Evolutionary conservation across 2,329 filamentous ascomycete genomes (phyloP).

Genomic region (Penicillium brasilianum): DNA sequence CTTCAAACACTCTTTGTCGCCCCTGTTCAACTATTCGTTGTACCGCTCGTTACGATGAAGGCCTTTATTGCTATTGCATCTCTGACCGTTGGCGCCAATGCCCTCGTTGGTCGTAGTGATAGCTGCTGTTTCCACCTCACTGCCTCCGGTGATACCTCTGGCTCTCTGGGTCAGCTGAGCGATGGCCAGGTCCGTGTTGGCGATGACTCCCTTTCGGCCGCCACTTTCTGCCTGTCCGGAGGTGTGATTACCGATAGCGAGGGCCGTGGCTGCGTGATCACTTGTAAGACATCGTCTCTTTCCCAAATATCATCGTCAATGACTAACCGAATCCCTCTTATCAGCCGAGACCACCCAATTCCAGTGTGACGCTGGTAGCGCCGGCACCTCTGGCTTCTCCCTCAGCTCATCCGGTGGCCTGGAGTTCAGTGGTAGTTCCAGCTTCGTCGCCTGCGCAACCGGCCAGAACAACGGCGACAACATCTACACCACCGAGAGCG

Average conservation of each 20-base stretch:
- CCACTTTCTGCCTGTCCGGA: slow-evolving; percentile 58
- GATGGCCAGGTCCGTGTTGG: slow-evolving; percentile 65
- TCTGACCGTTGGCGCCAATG: slow-evolving; percentile 43
- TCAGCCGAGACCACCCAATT: slow-evolving; percentile 59
- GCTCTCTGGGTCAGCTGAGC: slow-evolving; percentile 51
- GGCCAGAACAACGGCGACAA: slow-evolving; percentile 38
- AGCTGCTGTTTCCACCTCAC: slow-evolving; percentile 57
- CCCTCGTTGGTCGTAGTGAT: slow-evolving; percentile 35
- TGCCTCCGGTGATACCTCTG: slow-evolving; percentile 55
- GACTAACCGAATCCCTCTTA: slow-evolving; percentile 4
- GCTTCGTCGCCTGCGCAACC: slow-evolving; percentile 64
- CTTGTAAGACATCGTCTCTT: slow-evolving; percentile 46
- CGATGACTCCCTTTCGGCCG: slow-evolving; percentile 47
- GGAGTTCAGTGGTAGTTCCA: slow-evolving; percentile 54
- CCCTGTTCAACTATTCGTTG: background rate
- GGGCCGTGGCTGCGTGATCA: slow-evolving; percentile 65
- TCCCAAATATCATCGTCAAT: background rate
- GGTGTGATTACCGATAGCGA: slow-evolving; percentile 58
- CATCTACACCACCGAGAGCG: slow-evolving; percentile 36
- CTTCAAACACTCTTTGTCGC: background rate
- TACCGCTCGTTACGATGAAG: slow-evolving; percentile 32
- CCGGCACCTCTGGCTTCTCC: slow-evolving; percentile 58
- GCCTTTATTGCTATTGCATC: slow-evolving; percentile 36
- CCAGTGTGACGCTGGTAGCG: slow-evolving; percentile 61
- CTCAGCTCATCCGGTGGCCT: slow-evolving; percentile 57